Conservation (phyloP, 2,329 filamentous ascomycete species). For the Cryphonectria parasitica region DNA sequence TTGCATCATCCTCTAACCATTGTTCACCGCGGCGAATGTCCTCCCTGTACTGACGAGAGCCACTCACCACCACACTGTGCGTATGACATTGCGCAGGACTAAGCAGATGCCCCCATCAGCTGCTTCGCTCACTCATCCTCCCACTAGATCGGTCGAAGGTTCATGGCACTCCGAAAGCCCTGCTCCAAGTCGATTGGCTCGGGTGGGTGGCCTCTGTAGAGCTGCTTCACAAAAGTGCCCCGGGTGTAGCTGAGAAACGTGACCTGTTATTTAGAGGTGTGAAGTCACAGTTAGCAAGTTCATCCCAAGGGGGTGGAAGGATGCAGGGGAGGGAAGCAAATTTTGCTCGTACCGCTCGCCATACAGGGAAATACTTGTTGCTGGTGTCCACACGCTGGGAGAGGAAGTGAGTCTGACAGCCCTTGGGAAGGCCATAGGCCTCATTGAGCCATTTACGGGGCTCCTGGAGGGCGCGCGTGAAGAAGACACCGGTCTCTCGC, state of each 20-base stretch:
- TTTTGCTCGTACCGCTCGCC: background rate
- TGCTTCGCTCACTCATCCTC: background rate
- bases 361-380: background rate
- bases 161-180: background rate
- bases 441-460: background rate
- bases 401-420: background rate
- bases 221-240: background rate
- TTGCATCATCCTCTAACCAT: background rate
- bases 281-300: background rate
- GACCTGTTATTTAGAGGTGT: background rate
- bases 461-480: background rate
- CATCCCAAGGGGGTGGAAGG: background rate
- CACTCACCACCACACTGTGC: background rate
- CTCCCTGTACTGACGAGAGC: background rate
- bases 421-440: background rate
- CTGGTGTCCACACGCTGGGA: background rate
- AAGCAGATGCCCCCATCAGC: background rate
- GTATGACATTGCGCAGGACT: background rate
- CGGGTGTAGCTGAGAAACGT: slow-evolving; percentile 1
- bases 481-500: background rate
- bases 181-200: background rate
- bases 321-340: background rate
- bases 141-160: background rate
- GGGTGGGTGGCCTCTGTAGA: background rate
- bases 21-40: background rate